phyloP scores from a whole-genome alignment of 139 green algal species.

The Asterochloris erici region DNA sequence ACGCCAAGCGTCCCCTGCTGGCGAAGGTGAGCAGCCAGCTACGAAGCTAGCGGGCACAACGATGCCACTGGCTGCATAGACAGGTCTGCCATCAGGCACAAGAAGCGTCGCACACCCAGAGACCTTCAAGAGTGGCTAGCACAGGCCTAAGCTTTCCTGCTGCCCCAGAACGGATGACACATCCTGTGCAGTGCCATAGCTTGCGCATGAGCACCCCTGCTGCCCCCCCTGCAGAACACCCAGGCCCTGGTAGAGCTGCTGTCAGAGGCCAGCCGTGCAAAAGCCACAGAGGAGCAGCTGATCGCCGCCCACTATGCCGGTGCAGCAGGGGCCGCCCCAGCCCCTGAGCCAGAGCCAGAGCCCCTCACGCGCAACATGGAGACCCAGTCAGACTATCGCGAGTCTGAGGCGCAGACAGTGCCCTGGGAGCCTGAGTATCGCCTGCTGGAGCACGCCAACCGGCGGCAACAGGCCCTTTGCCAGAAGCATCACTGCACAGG shows the following conservation, averaged over 20 bases:
- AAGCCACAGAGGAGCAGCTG: conserved; percentile 20
- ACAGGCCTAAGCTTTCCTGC: too few relatives aligned
- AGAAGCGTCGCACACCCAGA: too few relatives aligned
- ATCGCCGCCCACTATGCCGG: too few relatives aligned
- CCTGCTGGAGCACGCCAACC: conserved; percentile 37
- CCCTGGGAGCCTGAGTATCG: conserved; percentile 61
- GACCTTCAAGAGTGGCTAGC: too few relatives aligned
- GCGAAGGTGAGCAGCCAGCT: conserved; percentile 8
- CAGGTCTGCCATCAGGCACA: too few relatives aligned
- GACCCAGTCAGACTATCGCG: conserved; percentile 77
- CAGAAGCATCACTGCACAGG: conserved; percentile 43
- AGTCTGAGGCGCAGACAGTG: conserved; percentile 71
- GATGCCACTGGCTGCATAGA: conserved; percentile 10
- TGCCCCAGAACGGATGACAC: too few relatives aligned
- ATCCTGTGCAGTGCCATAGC: too few relatives aligned
- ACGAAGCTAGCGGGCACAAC: conserved; percentile 17
- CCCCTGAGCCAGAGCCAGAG: background rate
- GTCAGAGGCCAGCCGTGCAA: background rate
- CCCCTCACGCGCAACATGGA: conserved; percentile 42
- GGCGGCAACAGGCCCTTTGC: conserved; percentile 55
- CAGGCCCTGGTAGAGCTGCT: too few relatives aligned
- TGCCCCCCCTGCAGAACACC: too few relatives aligned
- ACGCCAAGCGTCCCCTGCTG: conserved; percentile 42
- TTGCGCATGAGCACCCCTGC: too few relatives aligned
- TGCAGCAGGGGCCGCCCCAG: background rate